Percentiles rank a stretch among this genome's conserved stretches.
Conservation (phyloP, 441 rosid species). For the Manihot esculenta region DNA sequence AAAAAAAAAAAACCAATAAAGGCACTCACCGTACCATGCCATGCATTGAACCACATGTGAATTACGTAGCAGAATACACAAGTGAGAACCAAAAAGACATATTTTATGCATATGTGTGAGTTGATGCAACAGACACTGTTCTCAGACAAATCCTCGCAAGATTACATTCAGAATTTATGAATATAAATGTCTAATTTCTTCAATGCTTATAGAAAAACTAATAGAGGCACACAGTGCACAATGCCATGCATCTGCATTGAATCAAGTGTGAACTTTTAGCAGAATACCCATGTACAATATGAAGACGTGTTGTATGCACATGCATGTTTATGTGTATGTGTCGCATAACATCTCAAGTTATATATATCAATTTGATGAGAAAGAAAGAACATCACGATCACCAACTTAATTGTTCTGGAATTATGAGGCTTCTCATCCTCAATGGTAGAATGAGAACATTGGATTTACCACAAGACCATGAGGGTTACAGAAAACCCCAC, state of each 20-base stretch:
- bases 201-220: not conserved
- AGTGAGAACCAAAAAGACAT: not conserved
- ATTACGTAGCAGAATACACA: not conserved
- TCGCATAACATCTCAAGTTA: not conserved
- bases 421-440: not conserved
- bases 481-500: too few relatives aligned
- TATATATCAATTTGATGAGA: not conserved
- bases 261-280: not conserved
- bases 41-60: not conserved
- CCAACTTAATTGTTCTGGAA: not conserved
- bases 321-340: too few relatives aligned
- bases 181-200: not conserved
- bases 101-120: not conserved
- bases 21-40: not conserved
- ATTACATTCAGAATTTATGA: not conserved
- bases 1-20: not conserved
- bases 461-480: not conserved
- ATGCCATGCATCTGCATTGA: not conserved
- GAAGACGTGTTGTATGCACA: not conserved
- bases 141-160: constrained; percentile 1
- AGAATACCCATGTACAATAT: not conserved
- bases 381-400: not conserved
- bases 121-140: not conserved
- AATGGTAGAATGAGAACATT: not conserved
- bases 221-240: not conserved